These are phyloP conservation scores for Fusarium camptoceras DNA, from an alignment of 2,329 filamentous ascomycete species.

Conservation along the genomic window DNA sequence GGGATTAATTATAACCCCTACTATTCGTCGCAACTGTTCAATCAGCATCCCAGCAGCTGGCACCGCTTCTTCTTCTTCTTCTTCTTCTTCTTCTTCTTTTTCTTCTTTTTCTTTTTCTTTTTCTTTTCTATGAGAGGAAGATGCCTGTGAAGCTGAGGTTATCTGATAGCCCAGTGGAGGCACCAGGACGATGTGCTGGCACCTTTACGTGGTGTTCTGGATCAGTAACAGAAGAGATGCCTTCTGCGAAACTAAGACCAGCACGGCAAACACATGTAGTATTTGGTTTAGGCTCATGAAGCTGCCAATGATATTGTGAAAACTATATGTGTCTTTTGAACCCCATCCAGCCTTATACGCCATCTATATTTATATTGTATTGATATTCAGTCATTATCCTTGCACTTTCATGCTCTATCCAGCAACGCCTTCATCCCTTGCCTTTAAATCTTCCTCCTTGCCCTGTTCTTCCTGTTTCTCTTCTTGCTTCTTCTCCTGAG, in stretches of 20 bases:
- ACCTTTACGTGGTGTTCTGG: neutral
- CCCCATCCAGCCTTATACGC: constrained; percentile 17
- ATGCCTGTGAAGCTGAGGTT: neutral
- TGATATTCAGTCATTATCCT: neutral
- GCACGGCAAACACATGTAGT: neutral
- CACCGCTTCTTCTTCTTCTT: neutral
- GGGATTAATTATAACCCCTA: neutral
- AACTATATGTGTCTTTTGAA: constrained; percentile 1
- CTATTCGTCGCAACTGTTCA: neutral
- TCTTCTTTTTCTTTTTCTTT: neutral
- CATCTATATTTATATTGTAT: constrained; percentile 35
- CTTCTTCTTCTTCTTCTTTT: neutral
- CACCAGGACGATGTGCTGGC: neutral
- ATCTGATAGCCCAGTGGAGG: neutral
- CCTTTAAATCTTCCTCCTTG: constrained; percentile 43
- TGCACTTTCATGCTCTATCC: constrained; percentile 29
- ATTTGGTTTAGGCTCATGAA: neutral
- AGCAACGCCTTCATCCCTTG: constrained; percentile 44
- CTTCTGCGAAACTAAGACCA: constrained; percentile 1
- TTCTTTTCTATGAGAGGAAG: neutral
- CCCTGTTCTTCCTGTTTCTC: constrained; percentile 41
- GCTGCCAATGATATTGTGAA: neutral
- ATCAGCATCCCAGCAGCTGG: neutral
- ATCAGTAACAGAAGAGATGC: neutral
- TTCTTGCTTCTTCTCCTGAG: constrained; percentile 43